A percentile compares a stretch with the other conserved stretches of the same genome.
Evolutionary conservation across 2,329 filamentous ascomycete genomes (phyloP).

Genomic region (Chrysoporthe cubensis): DNA sequence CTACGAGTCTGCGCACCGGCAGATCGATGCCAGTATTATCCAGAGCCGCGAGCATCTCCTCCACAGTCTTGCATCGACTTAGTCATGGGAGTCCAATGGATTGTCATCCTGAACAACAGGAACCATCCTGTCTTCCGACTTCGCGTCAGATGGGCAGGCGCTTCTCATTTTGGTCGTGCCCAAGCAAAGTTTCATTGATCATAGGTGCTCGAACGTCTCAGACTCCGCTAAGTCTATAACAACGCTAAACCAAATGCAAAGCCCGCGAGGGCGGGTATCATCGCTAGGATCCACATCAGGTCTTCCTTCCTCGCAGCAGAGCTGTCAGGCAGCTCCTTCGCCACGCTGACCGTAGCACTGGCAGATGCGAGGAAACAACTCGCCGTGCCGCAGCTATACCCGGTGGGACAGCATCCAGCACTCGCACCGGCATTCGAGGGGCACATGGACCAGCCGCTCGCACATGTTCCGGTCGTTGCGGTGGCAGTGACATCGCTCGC

Average conservation of each 20-base stretch:
- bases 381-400: conserved; percentile 72
- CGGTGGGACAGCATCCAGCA: conserved; percentile 82
- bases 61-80: too few relatives aligned
- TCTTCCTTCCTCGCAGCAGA: not conserved
- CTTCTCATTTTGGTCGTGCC: too few relatives aligned
- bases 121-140: too few relatives aligned
- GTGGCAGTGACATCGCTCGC: conserved; percentile 50
- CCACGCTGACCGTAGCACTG: conserved; percentile 59
- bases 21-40: too few relatives aligned
- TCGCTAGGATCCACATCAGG: conserved; percentile 2
- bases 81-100: too few relatives aligned
- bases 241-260: conserved; percentile 21
- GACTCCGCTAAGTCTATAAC: not conserved
- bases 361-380: conserved; percentile 67
- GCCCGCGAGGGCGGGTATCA: conserved; percentile 23
- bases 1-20: too few relatives aligned
- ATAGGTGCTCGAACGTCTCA: not conserved
- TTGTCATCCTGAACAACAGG: too few relatives aligned
- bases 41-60: too few relatives aligned
- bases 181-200: too few relatives aligned
- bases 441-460: conserved; percentile 79
- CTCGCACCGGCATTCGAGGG: conserved; percentile 58
- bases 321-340: conserved; percentile 52
- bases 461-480: conserved; percentile 60
- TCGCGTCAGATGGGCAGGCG: too few relatives aligned